A percentile compares a stretch with the other conserved stretches of the same genome.
Conservation (phyloP, 2,329 filamentous ascomycete species). For the Pestalotiopsis sp. region DNA sequence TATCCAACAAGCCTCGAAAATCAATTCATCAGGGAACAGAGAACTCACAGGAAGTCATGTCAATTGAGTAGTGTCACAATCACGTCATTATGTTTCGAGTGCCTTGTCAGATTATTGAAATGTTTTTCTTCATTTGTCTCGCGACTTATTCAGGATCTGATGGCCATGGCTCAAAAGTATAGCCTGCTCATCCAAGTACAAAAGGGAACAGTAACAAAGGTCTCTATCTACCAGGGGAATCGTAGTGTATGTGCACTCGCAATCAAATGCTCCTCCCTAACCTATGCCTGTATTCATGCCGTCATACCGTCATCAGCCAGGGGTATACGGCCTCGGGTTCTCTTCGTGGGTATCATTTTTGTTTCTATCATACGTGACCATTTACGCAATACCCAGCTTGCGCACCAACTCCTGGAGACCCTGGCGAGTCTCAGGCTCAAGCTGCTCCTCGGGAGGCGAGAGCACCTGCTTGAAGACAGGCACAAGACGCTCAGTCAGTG, state of each 20-base stretch:
- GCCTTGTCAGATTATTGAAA: not conserved
- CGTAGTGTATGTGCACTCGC: constrained; percentile 19
- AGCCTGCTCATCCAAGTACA: not conserved
- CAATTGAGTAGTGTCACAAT: too few relatives aligned
- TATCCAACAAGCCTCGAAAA: too few relatives aligned
- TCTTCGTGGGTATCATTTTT: constrained; percentile 19
- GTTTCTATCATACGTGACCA: not conserved
- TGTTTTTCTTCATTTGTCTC: not conserved
- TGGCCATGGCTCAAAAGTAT: not conserved
- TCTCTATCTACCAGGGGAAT: constrained; percentile 31
- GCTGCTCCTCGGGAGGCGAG: constrained; percentile 71
- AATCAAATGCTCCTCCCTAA: not conserved
- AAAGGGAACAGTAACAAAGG: constrained; percentile 6
- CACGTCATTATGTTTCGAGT: too few relatives aligned
- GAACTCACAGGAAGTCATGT: too few relatives aligned
- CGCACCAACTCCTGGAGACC: constrained; percentile 66
- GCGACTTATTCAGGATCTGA: not conserved
- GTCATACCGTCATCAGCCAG: constrained; percentile 12
- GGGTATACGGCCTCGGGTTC: constrained; percentile 13
- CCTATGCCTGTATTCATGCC: constrained; percentile 9
- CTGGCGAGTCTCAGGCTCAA: constrained; percentile 70
- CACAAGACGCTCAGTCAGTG: constrained; percentile 69
- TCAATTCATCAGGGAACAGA: too few relatives aligned
- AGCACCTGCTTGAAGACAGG: constrained; percentile 75
- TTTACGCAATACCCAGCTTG: constrained; percentile 20